These are phyloP conservation scores for Gloeopeniophorella convolvens DNA, from an alignment of 768 basidiomycete species.

Conservation along the genomic window DNA sequence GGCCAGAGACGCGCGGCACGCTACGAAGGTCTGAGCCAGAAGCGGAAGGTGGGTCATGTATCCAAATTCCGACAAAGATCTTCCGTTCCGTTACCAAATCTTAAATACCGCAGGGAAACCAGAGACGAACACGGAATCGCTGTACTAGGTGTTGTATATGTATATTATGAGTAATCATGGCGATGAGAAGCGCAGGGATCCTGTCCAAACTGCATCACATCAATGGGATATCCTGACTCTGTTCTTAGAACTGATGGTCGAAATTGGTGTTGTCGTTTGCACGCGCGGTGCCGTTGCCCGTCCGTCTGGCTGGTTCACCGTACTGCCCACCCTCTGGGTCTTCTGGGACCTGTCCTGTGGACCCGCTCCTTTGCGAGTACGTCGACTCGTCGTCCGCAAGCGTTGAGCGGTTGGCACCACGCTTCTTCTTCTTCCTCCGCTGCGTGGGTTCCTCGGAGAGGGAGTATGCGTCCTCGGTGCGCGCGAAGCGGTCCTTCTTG, in stretches of 20 bases:
- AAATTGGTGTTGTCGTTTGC: slow-evolving; percentile 98
- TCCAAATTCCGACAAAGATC: no score
- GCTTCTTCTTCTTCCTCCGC: slow-evolving; percentile 60
- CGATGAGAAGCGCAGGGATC: no score
- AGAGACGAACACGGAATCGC: no score
- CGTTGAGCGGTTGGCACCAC: slow-evolving; percentile 47
- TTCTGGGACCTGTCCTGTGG: slow-evolving; percentile 56
- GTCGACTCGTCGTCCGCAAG: slow-evolving; percentile 31
- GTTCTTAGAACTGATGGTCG: slow-evolving; percentile 36
- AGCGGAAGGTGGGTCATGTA: no score
- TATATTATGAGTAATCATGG: no score
- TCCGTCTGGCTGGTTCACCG: slow-evolving; percentile 65
- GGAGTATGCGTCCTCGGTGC: slow-evolving; percentile 79
- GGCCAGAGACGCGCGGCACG: no score
- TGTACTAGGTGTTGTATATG: no score
- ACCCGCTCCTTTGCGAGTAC: slow-evolving; percentile 30
- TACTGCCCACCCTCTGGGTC: slow-evolving; percentile 68
- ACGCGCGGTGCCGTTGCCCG: slow-evolving; percentile 97
- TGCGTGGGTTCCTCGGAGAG: slow-evolving; percentile 34
- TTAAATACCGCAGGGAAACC: no score
- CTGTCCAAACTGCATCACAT: no score
- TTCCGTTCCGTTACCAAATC: no score
- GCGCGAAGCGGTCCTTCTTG: slow-evolving; percentile 84
- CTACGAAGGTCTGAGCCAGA: no score
- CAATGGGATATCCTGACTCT: no score